These are phyloP conservation scores for Pythium volutum DNA, from an alignment of 352 stramenopile species.

Conservation along the genomic window DNA sequence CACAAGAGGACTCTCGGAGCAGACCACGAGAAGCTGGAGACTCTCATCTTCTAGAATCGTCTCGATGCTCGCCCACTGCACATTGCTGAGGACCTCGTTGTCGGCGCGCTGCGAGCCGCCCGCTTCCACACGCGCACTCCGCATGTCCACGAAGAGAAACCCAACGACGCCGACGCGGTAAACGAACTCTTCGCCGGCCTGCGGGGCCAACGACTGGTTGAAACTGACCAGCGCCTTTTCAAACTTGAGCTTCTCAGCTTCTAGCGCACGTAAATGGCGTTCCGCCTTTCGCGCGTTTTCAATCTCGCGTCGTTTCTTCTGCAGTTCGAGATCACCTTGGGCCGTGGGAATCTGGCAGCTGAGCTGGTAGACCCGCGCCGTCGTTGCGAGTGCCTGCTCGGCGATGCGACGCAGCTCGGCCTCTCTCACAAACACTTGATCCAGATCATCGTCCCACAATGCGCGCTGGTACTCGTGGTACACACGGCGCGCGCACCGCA, in stretches of 20 bases:
- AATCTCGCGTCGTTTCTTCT: conserved; percentile 68
- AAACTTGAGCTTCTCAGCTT: conserved; percentile 45
- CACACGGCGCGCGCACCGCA: conserved; percentile 51
- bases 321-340: conserved; percentile 39
- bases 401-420: conserved; percentile 27
- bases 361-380: conserved; percentile 45
- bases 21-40: conserved; percentile 44
- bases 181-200: conserved; percentile 61
- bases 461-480: conserved; percentile 80
- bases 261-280: conserved; percentile 46
- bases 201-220: conserved; percentile 53
- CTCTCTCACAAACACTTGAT: conserved; percentile 37
- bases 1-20: conserved; percentile 46
- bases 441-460: conserved; percentile 71
- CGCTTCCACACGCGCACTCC: conserved; percentile 47
- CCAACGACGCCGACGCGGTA: conserved; percentile 40
- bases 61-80: conserved; percentile 64
- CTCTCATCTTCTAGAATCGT: conserved; percentile 30
- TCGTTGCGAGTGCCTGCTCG: conserved; percentile 47
- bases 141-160: conserved; percentile 63
- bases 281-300: conserved; percentile 57
- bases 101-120: conserved; percentile 55
- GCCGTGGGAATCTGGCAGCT: conserved; percentile 37
- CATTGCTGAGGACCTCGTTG: conserved; percentile 50
- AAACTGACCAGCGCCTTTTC: conserved; percentile 59